Evolutionary conservation across 2,329 filamentous ascomycete species (phyloP).

Genomic region (Magnaporthales sp.): DNA sequence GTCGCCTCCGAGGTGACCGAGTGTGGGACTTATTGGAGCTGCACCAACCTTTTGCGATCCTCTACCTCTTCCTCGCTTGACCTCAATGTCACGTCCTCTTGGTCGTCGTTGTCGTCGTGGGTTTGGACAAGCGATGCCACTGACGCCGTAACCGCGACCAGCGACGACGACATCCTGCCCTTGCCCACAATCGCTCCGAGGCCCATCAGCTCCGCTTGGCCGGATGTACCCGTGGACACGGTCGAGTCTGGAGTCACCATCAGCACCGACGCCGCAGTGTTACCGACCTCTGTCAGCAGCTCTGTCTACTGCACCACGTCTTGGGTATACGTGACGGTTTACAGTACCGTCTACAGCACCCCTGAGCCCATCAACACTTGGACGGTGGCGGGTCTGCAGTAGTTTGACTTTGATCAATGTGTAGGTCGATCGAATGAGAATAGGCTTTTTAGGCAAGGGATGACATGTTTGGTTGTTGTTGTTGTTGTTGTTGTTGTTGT

Average conservation of each 20-base stretch:
- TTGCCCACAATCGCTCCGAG: background rate
- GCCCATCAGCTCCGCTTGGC: background rate
- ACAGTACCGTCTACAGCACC: slow-evolving; percentile 4
- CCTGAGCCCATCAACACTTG: background rate
- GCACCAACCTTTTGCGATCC: background rate
- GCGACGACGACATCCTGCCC: background rate
- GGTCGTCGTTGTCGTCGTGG: background rate
- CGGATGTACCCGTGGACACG: background rate
- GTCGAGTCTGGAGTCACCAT: background rate
- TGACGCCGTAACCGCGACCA: background rate
- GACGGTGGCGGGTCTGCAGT: background rate
- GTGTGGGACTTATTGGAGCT: background rate
- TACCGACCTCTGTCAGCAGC: background rate
- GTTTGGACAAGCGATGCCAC: background rate
- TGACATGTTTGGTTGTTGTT: no score
- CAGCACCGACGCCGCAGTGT: background rate
- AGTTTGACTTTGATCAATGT: no score
- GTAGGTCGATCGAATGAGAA: background rate
- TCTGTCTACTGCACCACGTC: background rate
- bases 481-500: no score
- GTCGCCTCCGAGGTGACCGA: background rate
- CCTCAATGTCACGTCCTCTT: background rate
- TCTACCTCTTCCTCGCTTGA: background rate
- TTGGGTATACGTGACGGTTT: background rate
- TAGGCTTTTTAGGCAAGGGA: background rate